Evolutionary conservation across 176 grass and related monocot species (phyloP), one percentile per base, ranked within the genome.

Genomic region (Paspalum vaginatum): DNA sequence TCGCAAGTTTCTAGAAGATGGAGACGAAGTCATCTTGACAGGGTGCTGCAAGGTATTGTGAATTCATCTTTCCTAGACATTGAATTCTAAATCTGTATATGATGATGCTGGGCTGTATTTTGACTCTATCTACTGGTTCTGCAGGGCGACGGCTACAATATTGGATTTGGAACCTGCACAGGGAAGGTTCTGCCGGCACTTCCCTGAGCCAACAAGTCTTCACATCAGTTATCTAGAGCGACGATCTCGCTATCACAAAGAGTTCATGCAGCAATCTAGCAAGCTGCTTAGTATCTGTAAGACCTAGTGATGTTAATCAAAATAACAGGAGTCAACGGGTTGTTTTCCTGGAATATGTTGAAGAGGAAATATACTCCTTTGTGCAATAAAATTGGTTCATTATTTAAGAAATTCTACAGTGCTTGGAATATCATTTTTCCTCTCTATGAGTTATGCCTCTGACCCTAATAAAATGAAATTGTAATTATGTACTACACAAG

Each of bases 1-100:
- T 26, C 90, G 86, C n/a, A 95, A 87, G 82, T 95, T 86, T 84
- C 83, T 95, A 26, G 82, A 99, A 90, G 96, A 99, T 93, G 92
- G 92, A 16, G 96, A 99, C 83, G 93, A 95, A 76, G 88, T 99
- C 76, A 91, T 93, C 70, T 76, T 99, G 79, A 93, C 86, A 11
- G 96, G 86, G 12, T 95, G 93, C 61, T 95, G 92, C 93, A 86
- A 99, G 96, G 96, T 95, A 70, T 32, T 16, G 39, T 50, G 12
- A 76, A 64, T 65, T 84, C 8, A 54, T 82, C 3, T 77, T 51
- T 83, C 6, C 22, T 85, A 41, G 45, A 1, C 32, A 32, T 32
- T 66, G 37, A 44, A 50, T 5, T 15, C 32, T 11, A 40, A 18
- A 51, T 48, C 10, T 37, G 4, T 22, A 7, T 59, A 74, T 61